Percentiles rank a stretch among this genome's conserved stretches.
These are phyloP conservation scores for Mycena indigotica DNA, from an alignment of 768 basidiomycete genomes.

Conservation along the genomic window DNA sequence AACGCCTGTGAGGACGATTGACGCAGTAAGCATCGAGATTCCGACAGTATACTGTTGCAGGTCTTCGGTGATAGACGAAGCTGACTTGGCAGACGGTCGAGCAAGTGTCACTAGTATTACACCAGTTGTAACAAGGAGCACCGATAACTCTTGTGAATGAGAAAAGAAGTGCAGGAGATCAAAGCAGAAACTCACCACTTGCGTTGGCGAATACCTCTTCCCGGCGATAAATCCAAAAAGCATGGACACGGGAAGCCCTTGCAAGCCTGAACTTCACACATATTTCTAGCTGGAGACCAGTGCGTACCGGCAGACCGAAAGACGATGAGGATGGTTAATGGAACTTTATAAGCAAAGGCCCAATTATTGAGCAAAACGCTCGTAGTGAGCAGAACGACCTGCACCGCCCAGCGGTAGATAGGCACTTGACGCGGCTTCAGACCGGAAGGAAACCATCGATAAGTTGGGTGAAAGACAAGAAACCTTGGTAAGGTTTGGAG, in stretches of 20 bases:
- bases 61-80: constrained; percentile 34
- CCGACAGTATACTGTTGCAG: constrained; percentile 58
- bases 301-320: constrained; percentile 76
- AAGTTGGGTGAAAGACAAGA: constrained; percentile 40
- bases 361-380: constrained; percentile 79
- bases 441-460: constrained; percentile 47
- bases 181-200: constrained; percentile 54
- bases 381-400: constrained; percentile 67
- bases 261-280: constrained; percentile 2
- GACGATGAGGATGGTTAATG: constrained; percentile 78
- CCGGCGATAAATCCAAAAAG: constrained; percentile 62
- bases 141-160: constrained; percentile 50
- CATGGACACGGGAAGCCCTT: constrained; percentile 80
- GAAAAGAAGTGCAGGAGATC: neutral
- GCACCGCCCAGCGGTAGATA: constrained; percentile 63
- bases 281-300: constrained; percentile 68
- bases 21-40: constrained; percentile 66
- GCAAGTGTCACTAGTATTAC: constrained; percentile 76
- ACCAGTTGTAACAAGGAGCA: constrained; percentile 67
- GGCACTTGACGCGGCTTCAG: constrained; percentile 68
- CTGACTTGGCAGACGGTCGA: constrained; percentile 38
- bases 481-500: constrained; percentile 67
- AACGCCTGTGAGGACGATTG: constrained; percentile 66
- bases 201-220: constrained; percentile 58
- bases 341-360: constrained; percentile 77